These are phyloP conservation scores for Huntiella abstrusa DNA, from an alignment of 2,329 filamentous ascomycete genomes.

Conservation along the genomic window DNA sequence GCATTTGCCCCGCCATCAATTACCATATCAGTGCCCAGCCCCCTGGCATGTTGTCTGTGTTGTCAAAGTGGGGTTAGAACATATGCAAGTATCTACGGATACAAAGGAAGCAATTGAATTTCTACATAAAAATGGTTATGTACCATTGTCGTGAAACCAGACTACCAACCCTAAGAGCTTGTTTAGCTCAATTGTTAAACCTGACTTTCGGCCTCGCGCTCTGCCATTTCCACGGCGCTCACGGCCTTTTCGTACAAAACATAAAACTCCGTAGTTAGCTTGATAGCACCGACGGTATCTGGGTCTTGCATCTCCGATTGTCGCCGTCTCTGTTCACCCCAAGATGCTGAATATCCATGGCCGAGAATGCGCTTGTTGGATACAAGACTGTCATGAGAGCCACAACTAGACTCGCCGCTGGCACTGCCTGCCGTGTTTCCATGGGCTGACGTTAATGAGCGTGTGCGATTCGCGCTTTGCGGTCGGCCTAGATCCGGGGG, in stretches of 20 bases:
- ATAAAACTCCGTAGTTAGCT: slow-evolving; percentile 1
- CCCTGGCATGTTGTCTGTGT: too few species aligned
- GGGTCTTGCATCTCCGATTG: not conserved
- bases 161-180: not conserved
- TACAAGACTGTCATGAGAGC: not conserved
- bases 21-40: not conserved
- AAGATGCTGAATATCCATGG: not conserved
- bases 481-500: not conserved
- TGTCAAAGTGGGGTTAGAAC: not conserved
- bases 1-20: not conserved
- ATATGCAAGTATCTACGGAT: not conserved
- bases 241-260: slow-evolving; percentile 1
- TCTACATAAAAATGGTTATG: too few species aligned
- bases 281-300: not conserved
- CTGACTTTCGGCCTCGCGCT: not conserved
- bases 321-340: not conserved
- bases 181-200: not conserved
- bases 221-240: not conserved
- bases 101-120: not conserved
- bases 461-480: not conserved
- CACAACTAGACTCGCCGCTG: not conserved
- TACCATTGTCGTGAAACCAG: not conserved
- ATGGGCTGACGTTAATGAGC: not conserved
- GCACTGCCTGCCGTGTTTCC: not conserved
- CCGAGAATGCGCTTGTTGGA: not conserved